Base-by-base conservation (phyloP, 106 monocot genomes). In the Chionographis japonica region DNA sequence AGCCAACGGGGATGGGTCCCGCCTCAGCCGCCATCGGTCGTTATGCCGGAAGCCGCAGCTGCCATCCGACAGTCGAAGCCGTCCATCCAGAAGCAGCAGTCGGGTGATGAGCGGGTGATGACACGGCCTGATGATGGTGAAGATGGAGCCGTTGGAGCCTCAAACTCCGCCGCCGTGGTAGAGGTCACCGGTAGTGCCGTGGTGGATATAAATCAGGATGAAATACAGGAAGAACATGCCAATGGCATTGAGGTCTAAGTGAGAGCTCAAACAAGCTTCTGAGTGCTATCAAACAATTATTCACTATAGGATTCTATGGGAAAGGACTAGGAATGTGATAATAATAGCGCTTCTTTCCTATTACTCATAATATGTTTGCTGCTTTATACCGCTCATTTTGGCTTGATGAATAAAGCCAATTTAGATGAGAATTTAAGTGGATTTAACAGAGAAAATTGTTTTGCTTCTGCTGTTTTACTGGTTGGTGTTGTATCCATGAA, bases 11-110 rank as follows among this genome's bases (percentile, higher is more conserved):
- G 68, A 36, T 97, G 97, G 97, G 85, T 97, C 27, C 97, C 92
- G 14, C 97, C 97, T 9, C 86, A 90, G 78, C 84, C 97, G 2
- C 97, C 97, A 38, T 12, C 80, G 19, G 92, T 97, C 8, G 85
- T 64, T 38, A 80, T 97, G 42, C 89, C 97, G 6, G 97, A 90
- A 76, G 79, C 92, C 10, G 89, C 84, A 3, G 80, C 69, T 7
- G 92, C 97, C 40, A 97, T 97, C 12, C 66, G 97, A 17, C 92
- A 84, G 39, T 83, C 86, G 8, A 97, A 89, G 51, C 55, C 69
- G 46, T 59, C 77, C 15, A 19, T 58, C 63, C 74, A 74, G 52
- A 75, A 79, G 61, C 81, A 72, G 62, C 70, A 16, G 12, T 60
- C 65, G 4, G 72, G 37, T 6, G 77, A 82, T 65, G 79, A 78